Base-by-base conservation (phyloP, 345 rosid species). In the Populus davidiana region DNA sequence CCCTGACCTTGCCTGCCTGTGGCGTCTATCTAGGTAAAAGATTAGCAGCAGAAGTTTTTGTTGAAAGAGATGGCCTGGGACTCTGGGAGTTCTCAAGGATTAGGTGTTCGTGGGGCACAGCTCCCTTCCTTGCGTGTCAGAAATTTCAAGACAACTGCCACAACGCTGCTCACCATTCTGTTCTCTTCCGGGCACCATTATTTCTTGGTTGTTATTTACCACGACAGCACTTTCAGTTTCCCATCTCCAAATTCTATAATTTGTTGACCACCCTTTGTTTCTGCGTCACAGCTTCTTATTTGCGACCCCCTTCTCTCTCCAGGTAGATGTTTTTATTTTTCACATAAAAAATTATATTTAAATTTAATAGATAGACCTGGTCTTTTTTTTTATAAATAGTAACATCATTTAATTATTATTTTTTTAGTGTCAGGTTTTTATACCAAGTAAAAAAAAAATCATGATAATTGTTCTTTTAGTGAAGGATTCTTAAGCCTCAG, bases 21-120 rank as follows among this genome's bases (percentile, higher is more conserved):
- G 78, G 43, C 74, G 75, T 64, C 72, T 78, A 83, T 9, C 13
- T 41, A 77, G 82, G 79, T 74, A 71, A 33, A 33, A 68, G 80
- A 65, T n/a, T 11, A 31, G 67, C 77, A 69, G 78, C 77, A 69
- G 78, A 76, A 69, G 69, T 68, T 78, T 81, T 75, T 79, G 75
- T 27, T 66, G 85, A 79, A 81, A 79, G 77, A 83, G 35, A 82
- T 84, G 84, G 72, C 89, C 71, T 27, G 27, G 27, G 31, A 1
- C 31, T 29, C 33, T 84, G 47, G 73, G 69, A 82, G 83, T 82
- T 67, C 49, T 43, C 66, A 16, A 38, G 10, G 52, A 43, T 43
- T 70, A 33, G 5, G 29, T 33, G 56, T 39, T 56, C 69, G 81
- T 64, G 80, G 75, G 78, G 83, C 36, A 27, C 18, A 9, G 18